A percentile compares a stretch with the other conserved stretches of the same genome.
phyloP scores from a whole-genome alignment of 345 rosid species.

The Linum tenue region DNA sequence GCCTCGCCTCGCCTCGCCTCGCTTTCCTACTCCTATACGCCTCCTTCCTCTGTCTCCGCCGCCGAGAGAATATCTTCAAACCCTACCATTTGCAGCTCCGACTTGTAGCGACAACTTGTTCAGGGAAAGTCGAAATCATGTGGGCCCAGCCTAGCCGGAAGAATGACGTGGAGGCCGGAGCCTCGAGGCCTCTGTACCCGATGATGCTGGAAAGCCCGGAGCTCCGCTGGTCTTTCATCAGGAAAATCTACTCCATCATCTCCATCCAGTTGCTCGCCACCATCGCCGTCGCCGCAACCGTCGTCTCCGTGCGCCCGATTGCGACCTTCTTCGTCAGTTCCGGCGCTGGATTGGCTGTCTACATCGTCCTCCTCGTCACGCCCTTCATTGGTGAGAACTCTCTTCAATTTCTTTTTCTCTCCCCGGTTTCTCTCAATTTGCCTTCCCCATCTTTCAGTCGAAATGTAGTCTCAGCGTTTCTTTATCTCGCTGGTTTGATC shows the following conservation, averaged over 20 bases:
- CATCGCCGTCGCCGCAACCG: slow-evolving; percentile 63
- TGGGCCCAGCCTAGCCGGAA: slow-evolving; percentile 42
- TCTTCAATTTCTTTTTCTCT: neutral
- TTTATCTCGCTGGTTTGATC: neutral
- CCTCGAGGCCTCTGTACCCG: slow-evolving; percentile 58
- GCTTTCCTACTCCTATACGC: neutral
- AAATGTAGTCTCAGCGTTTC: neutral
- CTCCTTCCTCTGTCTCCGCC: neutral
- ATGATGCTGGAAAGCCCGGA: slow-evolving; percentile 79
- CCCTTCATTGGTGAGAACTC: slow-evolving; percentile 56
- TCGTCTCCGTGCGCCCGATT: slow-evolving; percentile 54
- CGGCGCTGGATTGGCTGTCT: slow-evolving; percentile 58
- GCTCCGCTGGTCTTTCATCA: slow-evolving; percentile 86
- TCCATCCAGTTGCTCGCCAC: slow-evolving; percentile 64
- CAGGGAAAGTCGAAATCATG: slow-evolving; percentile 21
- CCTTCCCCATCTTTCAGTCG: neutral
- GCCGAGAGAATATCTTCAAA: neutral
- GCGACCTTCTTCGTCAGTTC: slow-evolving; percentile 59
- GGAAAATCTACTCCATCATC: slow-evolving; percentile 72
- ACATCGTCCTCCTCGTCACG: slow-evolving; percentile 56
- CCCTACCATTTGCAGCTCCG: too few species aligned
- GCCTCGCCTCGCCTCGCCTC: neutral
- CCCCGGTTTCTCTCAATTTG: neutral
- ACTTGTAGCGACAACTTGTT: neutral
- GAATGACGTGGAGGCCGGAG: slow-evolving; percentile 60